Base-by-base conservation (phyloP, 768 basidiomycete species). In the Pisolithus microcarpus region DNA sequence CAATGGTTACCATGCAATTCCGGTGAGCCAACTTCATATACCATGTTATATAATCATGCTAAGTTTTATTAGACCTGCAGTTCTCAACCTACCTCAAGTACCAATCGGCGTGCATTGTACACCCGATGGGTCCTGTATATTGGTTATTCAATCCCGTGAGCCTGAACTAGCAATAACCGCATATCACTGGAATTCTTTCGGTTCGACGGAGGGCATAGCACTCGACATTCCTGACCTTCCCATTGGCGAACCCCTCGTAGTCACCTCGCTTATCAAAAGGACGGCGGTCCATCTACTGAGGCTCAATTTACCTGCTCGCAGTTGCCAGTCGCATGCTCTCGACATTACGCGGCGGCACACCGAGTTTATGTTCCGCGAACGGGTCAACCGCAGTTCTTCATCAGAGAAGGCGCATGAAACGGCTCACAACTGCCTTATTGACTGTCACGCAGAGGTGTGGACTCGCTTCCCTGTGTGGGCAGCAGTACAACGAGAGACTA, bases 121-220 rank as follows among this genome's bases (percentile, higher is more conserved):
- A 0, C 78, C 80, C 0, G 80, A 82, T 55, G 79, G 78, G 0
- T 68, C 80, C 19, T 81, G 80, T 55, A 58, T 82, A 18, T 34
- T 81, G 21, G 60, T 70, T 2, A 55, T 68, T 6, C 65, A 71
- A 38, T 45, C 47, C 1, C 46, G 57, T 30, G 55, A 56, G 16
- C 56, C 61, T 34, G 26, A 54, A 24, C 28, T 52, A 4, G 36
- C 46, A 42, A 44, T 77, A 5, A 70, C 64, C 1, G 73, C 73
- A 0, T 80, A 75, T 54, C 82, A 82, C 56, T 80, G 76, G 77
- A 66, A 64, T 9, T 77, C 78, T 1, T 81, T 84, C 51, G 82
- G 81, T 3, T 74, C 77, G 0, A 65, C 70, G 0, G 58, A 66
- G 11, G 81, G 80, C 18, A 74, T 73, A n/a, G 16, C 28, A 0